Conservation (phyloP, 345 rosid genomes). For the Combretum micranthum region DNA sequence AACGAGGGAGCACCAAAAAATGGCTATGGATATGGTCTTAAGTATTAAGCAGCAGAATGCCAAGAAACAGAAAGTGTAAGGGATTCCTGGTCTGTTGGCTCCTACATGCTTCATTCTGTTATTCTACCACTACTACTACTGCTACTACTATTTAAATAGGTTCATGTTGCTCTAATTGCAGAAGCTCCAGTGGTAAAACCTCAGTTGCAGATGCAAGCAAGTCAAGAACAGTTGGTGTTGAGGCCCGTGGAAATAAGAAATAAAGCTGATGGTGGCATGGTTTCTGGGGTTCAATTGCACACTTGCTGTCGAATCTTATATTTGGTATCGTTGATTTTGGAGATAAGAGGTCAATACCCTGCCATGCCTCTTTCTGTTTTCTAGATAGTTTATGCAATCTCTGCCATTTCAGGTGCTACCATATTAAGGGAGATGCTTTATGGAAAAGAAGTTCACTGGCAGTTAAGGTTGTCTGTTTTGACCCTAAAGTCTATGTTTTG, state of each 20-base stretch:
- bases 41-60: conserved; percentile 54
- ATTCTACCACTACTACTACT: neutral
- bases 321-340: conserved; percentile 29
- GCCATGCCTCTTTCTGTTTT: conserved; percentile 25
- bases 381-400: conserved; percentile 39
- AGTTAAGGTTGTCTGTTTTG: conserved; percentile 56
- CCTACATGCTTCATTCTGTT: conserved; percentile 2
- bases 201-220: conserved; percentile 38
- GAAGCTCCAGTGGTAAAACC: conserved; percentile 31
- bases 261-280: conserved; percentile 19
- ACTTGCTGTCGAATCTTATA: conserved; percentile 16
- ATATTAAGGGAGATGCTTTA: conserved; percentile 40
- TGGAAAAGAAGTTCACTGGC: conserved; percentile 41
- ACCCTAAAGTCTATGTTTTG: conserved; percentile 19
- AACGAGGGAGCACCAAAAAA: conserved; percentile 67
- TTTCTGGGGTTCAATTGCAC: conserved; percentile 14
- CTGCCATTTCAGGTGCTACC: conserved; percentile 45
- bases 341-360: conserved; percentile 24
- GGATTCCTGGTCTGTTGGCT: neutral
- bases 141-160: no score
- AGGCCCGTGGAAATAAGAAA: conserved; percentile 40
- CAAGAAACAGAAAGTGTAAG: conserved; percentile 64
- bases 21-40: conserved; percentile 57
- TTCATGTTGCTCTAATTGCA: conserved; percentile 18
- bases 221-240: conserved; percentile 28